These are phyloP conservation scores for Yamadazyma friedrichii DNA, from an alignment of 1,139 yeast genomes.

Conservation along the genomic window DNA sequence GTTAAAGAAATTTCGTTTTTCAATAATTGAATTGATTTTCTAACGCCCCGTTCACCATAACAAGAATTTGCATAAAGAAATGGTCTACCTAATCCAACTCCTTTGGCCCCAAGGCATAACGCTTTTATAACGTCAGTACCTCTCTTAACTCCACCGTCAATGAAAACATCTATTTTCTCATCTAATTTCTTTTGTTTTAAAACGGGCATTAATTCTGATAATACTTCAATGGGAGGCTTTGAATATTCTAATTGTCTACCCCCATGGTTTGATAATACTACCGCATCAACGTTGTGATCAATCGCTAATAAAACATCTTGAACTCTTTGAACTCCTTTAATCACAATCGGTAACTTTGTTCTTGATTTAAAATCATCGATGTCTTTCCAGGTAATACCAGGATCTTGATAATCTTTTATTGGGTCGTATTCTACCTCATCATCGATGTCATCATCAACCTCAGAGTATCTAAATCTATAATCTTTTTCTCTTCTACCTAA, in stretches of 20 bases:
- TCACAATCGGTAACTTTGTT: constrained; percentile 34
- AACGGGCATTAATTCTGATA: constrained; percentile 45
- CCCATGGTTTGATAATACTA: constrained; percentile 55
- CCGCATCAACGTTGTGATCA: constrained; percentile 46
- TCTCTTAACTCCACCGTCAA: constrained; percentile 57
- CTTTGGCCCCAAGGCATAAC: constrained; percentile 55
- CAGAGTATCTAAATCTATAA: constrained; percentile 18
- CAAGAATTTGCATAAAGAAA: constrained; percentile 47
- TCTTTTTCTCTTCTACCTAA: constrained; percentile 29
- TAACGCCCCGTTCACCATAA: constrained; percentile 51
- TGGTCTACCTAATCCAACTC: constrained; percentile 53
- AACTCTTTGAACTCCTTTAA: constrained; percentile 52
- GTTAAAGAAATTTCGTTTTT: constrained; percentile 45
- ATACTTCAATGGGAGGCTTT: constrained; percentile 47
- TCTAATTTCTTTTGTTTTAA: constrained; percentile 35
- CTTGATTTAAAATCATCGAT: constrained; percentile 18
- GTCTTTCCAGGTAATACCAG: constrained; percentile 21
- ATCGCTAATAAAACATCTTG: constrained; percentile 52
- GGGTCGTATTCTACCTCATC: constrained; percentile 12
- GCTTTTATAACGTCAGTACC: constrained; percentile 57
- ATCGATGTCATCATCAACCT: constrained; percentile 10
- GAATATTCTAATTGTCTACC: constrained; percentile 55
- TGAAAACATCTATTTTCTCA: constrained; percentile 39
- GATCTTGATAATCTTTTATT: constrained; percentile 11
- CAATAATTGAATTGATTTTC: constrained; percentile 40